Percentiles rank a stretch among this genome's conserved stretches.
phyloP scores from a whole-genome alignment of 768 basidiomycete genomes.

The Vishniacozyma victoriae region DNA sequence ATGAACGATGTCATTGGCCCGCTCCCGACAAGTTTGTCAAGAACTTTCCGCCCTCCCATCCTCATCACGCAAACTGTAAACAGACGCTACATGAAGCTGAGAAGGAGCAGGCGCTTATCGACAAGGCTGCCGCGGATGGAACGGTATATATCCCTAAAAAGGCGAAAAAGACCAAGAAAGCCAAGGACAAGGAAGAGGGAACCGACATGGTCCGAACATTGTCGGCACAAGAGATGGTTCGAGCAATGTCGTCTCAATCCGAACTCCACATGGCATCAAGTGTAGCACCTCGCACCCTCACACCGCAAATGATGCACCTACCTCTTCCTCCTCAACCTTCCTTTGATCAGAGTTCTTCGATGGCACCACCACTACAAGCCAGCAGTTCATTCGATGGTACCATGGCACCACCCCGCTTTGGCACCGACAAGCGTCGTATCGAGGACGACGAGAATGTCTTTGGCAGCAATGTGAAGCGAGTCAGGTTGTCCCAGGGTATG shows the following conservation, averaged over 20 bases:
- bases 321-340: conserved; percentile 6
- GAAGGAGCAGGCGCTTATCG: conserved; percentile 37
- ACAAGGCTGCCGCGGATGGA: conserved; percentile 30
- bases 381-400: conserved; percentile 11
- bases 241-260: conserved; percentile 6
- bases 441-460: conserved; percentile 36
- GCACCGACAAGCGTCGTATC: conserved; percentile 15
- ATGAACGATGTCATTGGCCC: conserved; percentile 39
- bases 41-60: conserved; percentile 33
- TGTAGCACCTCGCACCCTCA: background rate
- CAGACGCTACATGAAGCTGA: conserved; percentile 33
- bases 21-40: conserved; percentile 40
- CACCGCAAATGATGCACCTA: conserved; percentile 2
- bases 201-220: conserved; percentile 20
- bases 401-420: conserved; percentile 31
- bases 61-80: conserved; percentile 29
- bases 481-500: conserved; percentile 29
- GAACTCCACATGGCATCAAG: background rate
- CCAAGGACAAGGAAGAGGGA: conserved; percentile 16
- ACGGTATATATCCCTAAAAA: conserved; percentile 38
- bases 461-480: conserved; percentile 16
- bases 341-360: background rate
- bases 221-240: too few relatives aligned
- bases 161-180: conserved; percentile 37
- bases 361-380: background rate